Percentiles rank a stretch among this genome's conserved stretches.
These are phyloP conservation scores for Chrysopogon serrulatus DNA, from an alignment of 176 grass and related monocot genomes.

Conservation along the genomic window DNA sequence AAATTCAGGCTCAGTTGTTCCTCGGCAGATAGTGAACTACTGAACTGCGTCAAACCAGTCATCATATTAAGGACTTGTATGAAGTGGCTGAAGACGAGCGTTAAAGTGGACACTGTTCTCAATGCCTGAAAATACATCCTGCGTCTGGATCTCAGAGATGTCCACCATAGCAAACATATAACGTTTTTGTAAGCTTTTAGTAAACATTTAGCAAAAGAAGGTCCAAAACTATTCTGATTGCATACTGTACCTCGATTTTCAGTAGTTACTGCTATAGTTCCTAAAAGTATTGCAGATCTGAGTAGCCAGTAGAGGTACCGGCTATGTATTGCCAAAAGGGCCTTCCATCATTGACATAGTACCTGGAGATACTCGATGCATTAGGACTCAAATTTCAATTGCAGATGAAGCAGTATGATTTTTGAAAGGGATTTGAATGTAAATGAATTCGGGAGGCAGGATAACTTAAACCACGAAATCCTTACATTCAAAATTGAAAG, in stretches of 20 bases:
- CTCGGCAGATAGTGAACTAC: conserved; percentile 56
- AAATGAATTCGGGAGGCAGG: background rate
- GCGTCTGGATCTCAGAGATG: conserved; percentile 71
- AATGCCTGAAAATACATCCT: conserved; percentile 58
- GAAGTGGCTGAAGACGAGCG: conserved; percentile 61
- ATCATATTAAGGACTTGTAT: conserved; percentile 72
- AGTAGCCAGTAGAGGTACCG: conserved; percentile 75
- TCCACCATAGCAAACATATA: conserved; percentile 61
- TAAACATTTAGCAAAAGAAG: background rate
- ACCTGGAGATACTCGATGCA: conserved; percentile 44
- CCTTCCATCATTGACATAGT: conserved; percentile 93
- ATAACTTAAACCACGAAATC: background rate
- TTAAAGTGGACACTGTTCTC: conserved; percentile 90
- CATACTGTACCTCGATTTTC: conserved; percentile 46
- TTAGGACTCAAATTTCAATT: background rate
- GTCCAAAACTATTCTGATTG: background rate
- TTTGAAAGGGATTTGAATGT: background rate
- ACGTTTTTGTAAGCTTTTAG: conserved; percentile 9
- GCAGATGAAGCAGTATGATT: background rate
- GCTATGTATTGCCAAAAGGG: conserved; percentile 89
- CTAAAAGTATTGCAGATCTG: conserved; percentile 86
- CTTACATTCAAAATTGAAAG: background rate
- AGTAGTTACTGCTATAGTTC: conserved; percentile 83
- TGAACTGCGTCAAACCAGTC: conserved; percentile 82
- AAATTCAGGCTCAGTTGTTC: conserved; percentile 48